Base-by-base conservation (phyloP, 176 grass and related monocot genomes). In the Elaeis guineensis region DNA sequence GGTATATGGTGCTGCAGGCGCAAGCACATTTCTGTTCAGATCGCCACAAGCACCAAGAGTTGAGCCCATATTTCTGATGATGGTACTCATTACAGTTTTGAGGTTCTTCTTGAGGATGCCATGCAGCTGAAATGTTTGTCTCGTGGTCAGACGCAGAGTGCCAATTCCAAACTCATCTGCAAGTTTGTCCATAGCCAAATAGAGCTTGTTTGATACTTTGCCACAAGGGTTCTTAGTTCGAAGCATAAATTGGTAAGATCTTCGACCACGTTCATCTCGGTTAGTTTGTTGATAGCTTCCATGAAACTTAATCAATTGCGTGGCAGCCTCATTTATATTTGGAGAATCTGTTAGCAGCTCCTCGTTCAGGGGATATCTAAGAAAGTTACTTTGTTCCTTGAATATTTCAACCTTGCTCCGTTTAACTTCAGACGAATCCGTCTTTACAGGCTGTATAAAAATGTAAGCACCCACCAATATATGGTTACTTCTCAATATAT, bases 391-490 rank as follows among this genome's bases (percentile, higher is more conserved):
- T 64, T 98, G 80, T 32, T 98, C 93, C 74, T 98, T 98, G 65
- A 98, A 82, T 62, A 98, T 78, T 62, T 98, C 93, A 48, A 98
- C 93, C 82, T 92, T 98, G 81, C 93, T 98, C 59, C 93, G 78
- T 55, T 98, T 98, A 15, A 85, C 77, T 75, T 78, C 66, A 28
- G 79, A 55, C 17, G 73, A 26, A 21, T 82, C 79, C 29, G 85
- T 73, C 72, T 90, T 87, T 57, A 49, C 30, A 78, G 87, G 74
- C 87, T 98, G 35, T 2, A 90, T 3, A 32, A 57, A 25, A 21
- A 55, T 16, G 0, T 5, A 44, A 44, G 35, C 2, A 12, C 35
- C 35, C 9, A 44, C 35, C 35, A 44, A 44, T 12, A 44, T 44
- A 44, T 35, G 30, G 9, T 9, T 35, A 35, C 7, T 35, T 6